These are phyloP conservation scores for Glycine latifolia DNA, from an alignment of 306 rosid genomes.

Conservation along the genomic window DNA sequence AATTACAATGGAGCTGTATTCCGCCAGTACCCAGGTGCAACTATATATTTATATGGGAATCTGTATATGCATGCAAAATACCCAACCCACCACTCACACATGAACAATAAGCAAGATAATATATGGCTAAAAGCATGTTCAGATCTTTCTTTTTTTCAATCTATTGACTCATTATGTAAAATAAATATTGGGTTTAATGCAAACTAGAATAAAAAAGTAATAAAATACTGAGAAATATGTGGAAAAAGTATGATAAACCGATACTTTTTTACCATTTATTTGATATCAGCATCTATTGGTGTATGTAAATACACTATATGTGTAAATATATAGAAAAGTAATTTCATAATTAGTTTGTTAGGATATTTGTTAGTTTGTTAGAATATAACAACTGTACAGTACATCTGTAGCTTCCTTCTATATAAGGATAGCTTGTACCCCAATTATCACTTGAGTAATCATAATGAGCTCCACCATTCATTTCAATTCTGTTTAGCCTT, in stretches of 20 bases:
- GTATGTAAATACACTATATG: too few relatives aligned
- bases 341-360: too few relatives aligned
- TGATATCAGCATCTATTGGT: too few relatives aligned
- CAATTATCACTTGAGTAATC: too few relatives aligned
- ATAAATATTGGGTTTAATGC: constrained; percentile 21
- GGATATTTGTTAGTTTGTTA: too few relatives aligned
- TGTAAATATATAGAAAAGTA: too few relatives aligned
- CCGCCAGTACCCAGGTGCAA: constrained; percentile 92
- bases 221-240: not conserved
- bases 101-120: not conserved
- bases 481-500: too few relatives aligned
- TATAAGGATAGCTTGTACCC: too few relatives aligned
- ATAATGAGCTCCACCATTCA: too few relatives aligned
- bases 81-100: not conserved
- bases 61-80: not conserved
- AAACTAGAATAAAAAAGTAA: not conserved
- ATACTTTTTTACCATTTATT: not conserved
- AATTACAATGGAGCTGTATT: constrained; percentile 95
- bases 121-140: not conserved
- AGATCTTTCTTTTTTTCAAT: not conserved
- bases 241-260: constrained; percentile 20
- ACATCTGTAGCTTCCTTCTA: too few relatives aligned
- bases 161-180: not conserved
- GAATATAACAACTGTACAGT: too few relatives aligned
- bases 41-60: constrained; percentile 36